Evolutionary conservation across 1,284 basidiomycete species (phyloP), one percentile per base, ranked within the genome.

Genomic region (Agroathelia rolfsii): DNA sequence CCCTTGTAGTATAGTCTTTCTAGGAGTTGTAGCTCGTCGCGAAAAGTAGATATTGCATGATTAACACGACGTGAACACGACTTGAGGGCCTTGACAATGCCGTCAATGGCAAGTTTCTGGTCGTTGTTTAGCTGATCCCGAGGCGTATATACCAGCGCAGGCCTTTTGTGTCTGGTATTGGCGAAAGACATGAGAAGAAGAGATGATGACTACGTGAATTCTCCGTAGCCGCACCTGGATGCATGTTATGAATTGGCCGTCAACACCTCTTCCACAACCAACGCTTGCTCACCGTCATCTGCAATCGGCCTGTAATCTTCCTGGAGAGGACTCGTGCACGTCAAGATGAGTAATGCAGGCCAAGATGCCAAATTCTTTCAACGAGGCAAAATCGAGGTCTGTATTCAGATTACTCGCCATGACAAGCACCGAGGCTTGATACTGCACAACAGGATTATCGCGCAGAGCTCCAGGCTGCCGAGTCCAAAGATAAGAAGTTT

Each of bases 401-500:
- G 59, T 46, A 35, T 32, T 13, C 20, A 24, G 38, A 29, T 14
- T 28, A 35, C 26, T 37, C 22, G 15, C 27, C 22, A 21, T n/a
- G 25, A 28, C 10, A 9, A 15, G 20, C 15, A 34, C 32, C 19
- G 39, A 34, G 36, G 28, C 32, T 40, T 29, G 32, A 36, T 43
- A 41, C 46, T 35, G 41, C 24, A 30, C 35, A 36, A 39, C 46
- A 86, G 83, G 82, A 86, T 66, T 83, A 86, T 49, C 79, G 83
- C 33, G 70, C 82, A 41, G 92, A 95, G 58, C 69, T 96, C 29
- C 85, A 89, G 53, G 82, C 83, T 36, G 81, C 88, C 5, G 85
- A 88, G 52, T 69, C 79, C 41, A 90, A 90, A 60, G 92, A 96
- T 69, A 96, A 95, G 70, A 92, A 90, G 48, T 95, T 75, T 45